Evolutionary conservation across 2,329 filamentous ascomycete species (phyloP).

Genomic region (Fusarium phyllophilum): DNA sequence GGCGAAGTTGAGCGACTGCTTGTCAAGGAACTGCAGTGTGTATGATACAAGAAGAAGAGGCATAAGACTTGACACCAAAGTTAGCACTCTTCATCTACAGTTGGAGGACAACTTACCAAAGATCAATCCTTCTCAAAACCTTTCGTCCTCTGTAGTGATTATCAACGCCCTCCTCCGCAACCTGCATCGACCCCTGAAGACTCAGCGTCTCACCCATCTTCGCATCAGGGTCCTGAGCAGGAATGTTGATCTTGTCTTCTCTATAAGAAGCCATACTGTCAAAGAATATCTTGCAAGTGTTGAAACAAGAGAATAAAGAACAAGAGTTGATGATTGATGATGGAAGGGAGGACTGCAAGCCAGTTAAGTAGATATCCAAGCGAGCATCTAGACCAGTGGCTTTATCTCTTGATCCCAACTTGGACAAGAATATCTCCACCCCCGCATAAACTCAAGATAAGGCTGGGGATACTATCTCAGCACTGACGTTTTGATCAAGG

Average conservation of each 20-base stretch:
- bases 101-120: conserved; percentile 1
- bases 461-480: conserved; percentile 8
- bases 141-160: not conserved
- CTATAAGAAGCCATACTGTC: conserved; percentile 12
- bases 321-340: not conserved
- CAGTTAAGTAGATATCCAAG: conserved; percentile 11
- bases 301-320: not conserved
- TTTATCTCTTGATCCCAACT: not conserved
- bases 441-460: conserved; percentile 10
- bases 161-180: conserved; percentile 13
- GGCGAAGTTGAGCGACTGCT: conserved; percentile 39
- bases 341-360: not conserved
- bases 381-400: not conserved
- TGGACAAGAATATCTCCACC: conserved; percentile 8
- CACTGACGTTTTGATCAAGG: not conserved
- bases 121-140: conserved; percentile 29
- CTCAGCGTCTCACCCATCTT: conserved; percentile 32
- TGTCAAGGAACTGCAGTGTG: conserved; percentile 40
- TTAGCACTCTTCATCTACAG: not conserved
- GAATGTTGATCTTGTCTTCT: conserved; percentile 1
- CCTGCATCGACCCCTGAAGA: conserved; percentile 18
- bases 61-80: conserved; percentile 10
- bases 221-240: not conserved
- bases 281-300: not conserved
- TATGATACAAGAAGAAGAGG: conserved; percentile 37